Base-by-base conservation (phyloP, 495 filamentous ascomycete species). In the Podospora pseudoanserina region DNA sequence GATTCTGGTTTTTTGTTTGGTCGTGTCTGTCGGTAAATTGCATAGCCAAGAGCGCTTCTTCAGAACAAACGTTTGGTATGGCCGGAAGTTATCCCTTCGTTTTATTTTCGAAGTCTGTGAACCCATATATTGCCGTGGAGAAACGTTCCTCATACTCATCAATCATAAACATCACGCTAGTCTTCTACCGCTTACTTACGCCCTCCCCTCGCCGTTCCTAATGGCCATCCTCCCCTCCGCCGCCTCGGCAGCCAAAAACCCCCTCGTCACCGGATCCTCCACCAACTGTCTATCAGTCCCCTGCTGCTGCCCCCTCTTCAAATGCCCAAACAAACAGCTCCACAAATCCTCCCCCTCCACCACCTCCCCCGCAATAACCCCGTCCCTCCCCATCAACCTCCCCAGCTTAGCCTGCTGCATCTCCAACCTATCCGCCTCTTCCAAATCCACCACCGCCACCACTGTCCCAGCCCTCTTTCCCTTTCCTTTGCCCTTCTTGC, bases 311-410 rank as follows among this genome's bases (percentile, higher is more conserved):
- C 27, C 79, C 73, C 65, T n/a, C 18, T 27, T 68, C 81, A 75
- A 81, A 79, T 79, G 75, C 18, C 89, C 89, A 82, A 97, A 97
- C 11, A 97, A 79, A 80, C 94, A 98, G 60, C 86, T 86, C 94
- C 93, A 97, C 30, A 98, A 77, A 78, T 97, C 94, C 54, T 90
- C 86, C 64, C 91, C 84, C 28, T 86, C 84, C 4, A 98, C 92
- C 60, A 90, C 76, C 76, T 98, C 94, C 6, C 94, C 94, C n/a
- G 89, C 88, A 1, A 84, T 86, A 6, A 49, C 39, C 23, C 85
- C 80, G 2, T 88, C 86, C 69, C 88, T 89, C 34, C 84, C 86
- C 77, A 97, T 85, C 67, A 97, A 71, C 73, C 86, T 87, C 5
- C 82, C 79, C 15, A 95, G 73, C 0, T 84, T 79, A 30, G 89